phyloP scores from a whole-genome alignment of 345 rosid species.

The Salix udensis region DNA sequence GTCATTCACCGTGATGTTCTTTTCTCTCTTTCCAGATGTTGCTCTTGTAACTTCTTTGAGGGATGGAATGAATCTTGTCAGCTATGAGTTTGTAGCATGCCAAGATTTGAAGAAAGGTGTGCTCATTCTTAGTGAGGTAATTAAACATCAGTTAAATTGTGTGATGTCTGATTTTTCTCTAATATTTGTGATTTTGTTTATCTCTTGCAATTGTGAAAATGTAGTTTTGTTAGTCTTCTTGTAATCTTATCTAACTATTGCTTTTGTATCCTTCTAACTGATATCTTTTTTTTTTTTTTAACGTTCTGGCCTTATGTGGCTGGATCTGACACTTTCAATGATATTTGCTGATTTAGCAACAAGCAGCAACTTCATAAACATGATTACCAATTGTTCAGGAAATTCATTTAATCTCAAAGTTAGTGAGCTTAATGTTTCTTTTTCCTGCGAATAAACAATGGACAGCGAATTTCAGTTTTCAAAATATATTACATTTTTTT shows the following conservation, averaged over 20 bases:
- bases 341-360: neutral
- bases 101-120: slow-evolving; percentile 97
- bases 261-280: neutral
- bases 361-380: neutral
- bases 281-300: neutral
- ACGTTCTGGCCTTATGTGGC: neutral
- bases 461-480: neutral
- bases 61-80: slow-evolving; percentile 99
- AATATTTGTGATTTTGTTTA: neutral
- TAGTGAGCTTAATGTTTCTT: neutral
- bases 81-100: slow-evolving; percentile 98
- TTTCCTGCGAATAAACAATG: neutral
- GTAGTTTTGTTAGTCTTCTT: neutral
- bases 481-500: neutral
- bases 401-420: neutral
- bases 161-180: neutral
- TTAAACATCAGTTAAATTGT: slow-evolving; percentile 4
- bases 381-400: neutral
- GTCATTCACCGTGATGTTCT: slow-evolving; percentile 4
- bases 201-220: neutral
- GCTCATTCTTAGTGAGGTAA: slow-evolving; percentile 99
- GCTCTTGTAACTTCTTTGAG: slow-evolving; percentile 96
- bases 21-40: slow-evolving; percentile 52
- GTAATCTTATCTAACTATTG: neutral
- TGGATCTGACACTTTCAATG: neutral